These are phyloP conservation scores for Ceratocystis colombiana DNA, from an alignment of 2,329 filamentous ascomycete species.

Conservation along the genomic window DNA sequence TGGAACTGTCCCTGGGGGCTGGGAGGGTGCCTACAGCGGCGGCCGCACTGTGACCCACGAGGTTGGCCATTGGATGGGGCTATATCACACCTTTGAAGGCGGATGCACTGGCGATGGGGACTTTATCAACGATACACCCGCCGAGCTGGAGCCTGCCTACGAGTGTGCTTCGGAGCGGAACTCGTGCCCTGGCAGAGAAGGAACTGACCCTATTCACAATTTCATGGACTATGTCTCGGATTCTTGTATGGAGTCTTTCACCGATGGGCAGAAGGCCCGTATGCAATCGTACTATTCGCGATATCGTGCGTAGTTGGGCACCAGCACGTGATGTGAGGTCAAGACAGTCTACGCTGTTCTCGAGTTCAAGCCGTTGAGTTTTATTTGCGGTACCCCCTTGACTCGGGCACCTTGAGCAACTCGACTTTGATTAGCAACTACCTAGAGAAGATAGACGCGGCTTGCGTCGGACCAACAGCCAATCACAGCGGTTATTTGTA, in stretches of 20 bases:
- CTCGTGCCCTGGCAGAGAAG: conserved; percentile 31
- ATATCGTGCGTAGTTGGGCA: conserved; percentile 18
- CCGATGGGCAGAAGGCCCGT: conserved; percentile 33
- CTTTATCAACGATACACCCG: conserved; percentile 36
- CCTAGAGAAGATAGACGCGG: too few species aligned
- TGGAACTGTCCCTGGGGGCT: conserved; percentile 34
- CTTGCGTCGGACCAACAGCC: too few species aligned
- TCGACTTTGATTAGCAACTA: too few species aligned
- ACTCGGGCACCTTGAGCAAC: too few species aligned
- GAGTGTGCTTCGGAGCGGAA: conserved; percentile 35
- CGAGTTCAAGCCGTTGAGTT: too few species aligned
- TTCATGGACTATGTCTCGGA: conserved; percentile 38
- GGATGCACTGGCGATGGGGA: conserved; percentile 35
- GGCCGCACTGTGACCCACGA: conserved; percentile 36
- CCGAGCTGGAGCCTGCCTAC: conserved; percentile 31
- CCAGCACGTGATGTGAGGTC: too few species aligned
- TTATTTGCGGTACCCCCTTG: neutral
- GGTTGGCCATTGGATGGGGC: conserved; percentile 42
- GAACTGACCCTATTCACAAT: conserved; percentile 35
- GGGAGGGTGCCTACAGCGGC: conserved; percentile 32
- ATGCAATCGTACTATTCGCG: conserved; percentile 24
- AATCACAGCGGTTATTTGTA: too few species aligned
- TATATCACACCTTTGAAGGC: conserved; percentile 41
- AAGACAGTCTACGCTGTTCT: too few species aligned
- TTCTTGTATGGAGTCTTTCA: conserved; percentile 39